Evolutionary conservation across 2,329 filamentous ascomycete species (phyloP).

Genomic region (Fusarium oligoseptatum): DNA sequence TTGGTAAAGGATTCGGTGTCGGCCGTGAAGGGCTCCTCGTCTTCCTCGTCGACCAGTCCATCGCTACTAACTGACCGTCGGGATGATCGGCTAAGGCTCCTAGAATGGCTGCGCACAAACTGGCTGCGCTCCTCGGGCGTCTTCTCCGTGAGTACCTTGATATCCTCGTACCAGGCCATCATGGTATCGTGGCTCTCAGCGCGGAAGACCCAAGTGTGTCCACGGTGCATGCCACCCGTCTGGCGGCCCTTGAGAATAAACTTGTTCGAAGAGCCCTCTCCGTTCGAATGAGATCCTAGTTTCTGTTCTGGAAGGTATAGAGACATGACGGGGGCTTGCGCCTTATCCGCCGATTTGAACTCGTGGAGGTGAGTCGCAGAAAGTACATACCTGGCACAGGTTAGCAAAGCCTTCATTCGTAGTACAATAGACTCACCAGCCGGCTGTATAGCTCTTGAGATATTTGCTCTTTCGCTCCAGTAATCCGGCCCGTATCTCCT

Average conservation of each 20-base stretch:
- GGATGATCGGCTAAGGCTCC: conserved; percentile 79
- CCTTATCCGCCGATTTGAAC: conserved; percentile 98
- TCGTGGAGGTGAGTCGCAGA: conserved; percentile 98
- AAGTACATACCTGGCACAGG: conserved; percentile 81
- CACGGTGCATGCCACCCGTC: conserved; percentile 90
- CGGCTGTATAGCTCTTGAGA: conserved; percentile 94
- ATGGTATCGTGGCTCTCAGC: conserved; percentile 89
- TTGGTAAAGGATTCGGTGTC: conserved; percentile 61
- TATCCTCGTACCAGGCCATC: conserved; percentile 96
- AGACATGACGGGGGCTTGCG: conserved; percentile 94
- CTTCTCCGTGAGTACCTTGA: conserved; percentile 89
- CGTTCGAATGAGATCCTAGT: conserved; percentile 88
- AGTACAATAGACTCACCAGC: conserved; percentile 74
- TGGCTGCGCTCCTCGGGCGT: conserved; percentile 88
- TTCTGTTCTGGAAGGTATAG: conserved; percentile 95
- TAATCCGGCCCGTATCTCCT: conserved; percentile 90
- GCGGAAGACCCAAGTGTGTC: conserved; percentile 79
- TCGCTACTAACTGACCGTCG: conserved; percentile 77
- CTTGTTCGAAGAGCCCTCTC: conserved; percentile 90
- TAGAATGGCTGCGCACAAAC: conserved; percentile 85
- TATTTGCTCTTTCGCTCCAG: conserved; percentile 99
- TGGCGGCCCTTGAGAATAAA: conserved; percentile 98
- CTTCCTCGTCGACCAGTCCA: conserved; percentile 81
- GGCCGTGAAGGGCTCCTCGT: conserved; percentile 73
- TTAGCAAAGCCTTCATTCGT: conserved; percentile 10